These are phyloP conservation scores for Colletotrichum horii DNA, from an alignment of 2,329 filamentous ascomycete genomes.

Conservation along the genomic window DNA sequence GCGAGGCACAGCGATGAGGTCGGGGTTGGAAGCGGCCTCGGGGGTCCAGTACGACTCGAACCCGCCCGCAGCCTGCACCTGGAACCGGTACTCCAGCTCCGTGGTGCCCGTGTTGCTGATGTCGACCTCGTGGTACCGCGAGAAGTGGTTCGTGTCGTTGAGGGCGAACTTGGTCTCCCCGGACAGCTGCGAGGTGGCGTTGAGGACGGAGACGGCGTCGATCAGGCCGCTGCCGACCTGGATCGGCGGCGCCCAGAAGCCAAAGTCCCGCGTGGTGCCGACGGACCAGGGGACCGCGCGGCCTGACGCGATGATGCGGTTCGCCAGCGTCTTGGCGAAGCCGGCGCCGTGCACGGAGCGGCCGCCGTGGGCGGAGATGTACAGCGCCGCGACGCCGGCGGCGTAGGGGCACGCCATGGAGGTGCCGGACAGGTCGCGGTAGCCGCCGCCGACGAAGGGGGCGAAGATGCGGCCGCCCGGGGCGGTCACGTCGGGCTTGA, in stretches of 20 bases:
- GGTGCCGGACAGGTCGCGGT: conserved; percentile 55
- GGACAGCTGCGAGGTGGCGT: conserved; percentile 32
- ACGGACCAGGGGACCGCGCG: conserved; percentile 14
- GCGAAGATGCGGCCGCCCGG: conserved; percentile 56
- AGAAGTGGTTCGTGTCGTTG: conserved; percentile 46
- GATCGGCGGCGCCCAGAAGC: conserved; percentile 35
- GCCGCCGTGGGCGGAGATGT: conserved; percentile 46
- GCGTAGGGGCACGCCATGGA: conserved; percentile 62
- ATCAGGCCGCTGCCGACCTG: conserved; percentile 46
- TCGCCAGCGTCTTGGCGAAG: conserved; percentile 18
- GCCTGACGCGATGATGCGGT: conserved; percentile 21
- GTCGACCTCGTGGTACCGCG: conserved; percentile 24
- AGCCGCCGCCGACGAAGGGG: conserved; percentile 48
- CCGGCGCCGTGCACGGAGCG: conserved; percentile 35
- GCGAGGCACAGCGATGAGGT: background rate
- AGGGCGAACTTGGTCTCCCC: conserved; percentile 42
- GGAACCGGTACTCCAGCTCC: conserved; percentile 35
- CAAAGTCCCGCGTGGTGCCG: conserved; percentile 18
- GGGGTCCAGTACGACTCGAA: conserved; percentile 31
- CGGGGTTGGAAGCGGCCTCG: conserved; percentile 1
- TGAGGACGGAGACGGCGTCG: conserved; percentile 30
- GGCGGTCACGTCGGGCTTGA: conserved; percentile 56
- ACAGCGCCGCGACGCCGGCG: conserved; percentile 54
- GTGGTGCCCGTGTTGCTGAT: conserved; percentile 42
- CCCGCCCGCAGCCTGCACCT: conserved; percentile 35